phyloP scores from a whole-genome alignment of 129 eudicot species.

The Arctium minus region DNA sequence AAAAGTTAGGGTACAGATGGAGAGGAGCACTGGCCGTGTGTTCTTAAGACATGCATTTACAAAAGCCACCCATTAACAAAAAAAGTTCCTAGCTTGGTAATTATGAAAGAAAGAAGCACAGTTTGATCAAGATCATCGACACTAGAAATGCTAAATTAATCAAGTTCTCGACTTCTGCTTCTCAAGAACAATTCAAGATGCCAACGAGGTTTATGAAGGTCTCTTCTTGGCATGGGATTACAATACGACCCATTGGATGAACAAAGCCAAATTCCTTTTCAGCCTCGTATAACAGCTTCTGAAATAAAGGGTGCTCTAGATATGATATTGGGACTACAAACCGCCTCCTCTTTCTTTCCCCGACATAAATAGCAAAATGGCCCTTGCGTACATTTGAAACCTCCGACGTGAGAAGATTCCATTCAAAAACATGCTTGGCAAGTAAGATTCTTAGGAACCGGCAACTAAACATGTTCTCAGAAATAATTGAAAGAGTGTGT shows the following conservation, averaged over 20 bases:
- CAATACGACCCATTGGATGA: slow-evolving; percentile 46
- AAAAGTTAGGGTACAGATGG: neutral
- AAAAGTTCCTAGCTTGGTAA: neutral
- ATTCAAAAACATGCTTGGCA: neutral
- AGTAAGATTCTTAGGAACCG: neutral
- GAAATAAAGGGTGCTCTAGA: slow-evolving; percentile 38
- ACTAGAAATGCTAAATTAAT: neutral
- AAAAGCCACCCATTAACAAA: too few relatives aligned
- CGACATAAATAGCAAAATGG: slow-evolving; percentile 44
- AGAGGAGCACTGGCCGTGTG: neutral
- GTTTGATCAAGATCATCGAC: neutral
- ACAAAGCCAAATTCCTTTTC: slow-evolving; percentile 30
- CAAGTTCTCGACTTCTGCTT: neutral
- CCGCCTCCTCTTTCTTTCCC: slow-evolving; percentile 21
- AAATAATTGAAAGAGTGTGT: neutral
- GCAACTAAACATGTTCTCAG: neutral
- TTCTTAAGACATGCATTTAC: neutral
- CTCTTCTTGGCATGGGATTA: slow-evolving; percentile 45
- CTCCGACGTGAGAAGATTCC: neutral
- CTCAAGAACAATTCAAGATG: neutral
- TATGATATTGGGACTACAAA: slow-evolving; percentile 36
- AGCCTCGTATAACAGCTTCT: slow-evolving; percentile 23
- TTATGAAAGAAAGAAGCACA: too few relatives aligned
- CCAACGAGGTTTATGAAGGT: slow-evolving; percentile 6
- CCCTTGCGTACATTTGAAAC: slow-evolving; percentile 29